A percentile compares a stretch with the other conserved stretches of the same genome.
Evolutionary conservation across 345 rosid genomes (phyloP).

Genomic region (Acer negundo): DNA sequence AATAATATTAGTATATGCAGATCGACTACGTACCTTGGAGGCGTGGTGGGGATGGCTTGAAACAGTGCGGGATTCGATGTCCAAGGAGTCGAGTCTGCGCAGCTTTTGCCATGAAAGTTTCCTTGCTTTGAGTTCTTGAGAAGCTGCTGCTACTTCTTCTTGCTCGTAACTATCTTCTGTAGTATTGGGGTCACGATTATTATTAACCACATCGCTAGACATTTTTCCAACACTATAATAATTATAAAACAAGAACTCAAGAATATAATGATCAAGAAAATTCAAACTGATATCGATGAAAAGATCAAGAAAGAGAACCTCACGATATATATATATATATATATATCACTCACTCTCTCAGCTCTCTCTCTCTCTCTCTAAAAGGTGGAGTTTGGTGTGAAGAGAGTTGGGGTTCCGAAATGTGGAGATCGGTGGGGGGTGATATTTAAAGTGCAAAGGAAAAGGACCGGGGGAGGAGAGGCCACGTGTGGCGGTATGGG

Average conservation of each 20-base stretch:
- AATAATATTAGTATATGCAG: too few relatives aligned
- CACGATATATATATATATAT: too few relatives aligned
- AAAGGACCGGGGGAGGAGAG: too few relatives aligned
- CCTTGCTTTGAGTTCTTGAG: conserved; percentile 20
- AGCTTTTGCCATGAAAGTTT: conserved; percentile 30
- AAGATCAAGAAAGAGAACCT: too few relatives aligned
- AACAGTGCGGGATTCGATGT: conserved; percentile 42
- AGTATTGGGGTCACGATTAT: neutral
- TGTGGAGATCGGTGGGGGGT: too few relatives aligned
- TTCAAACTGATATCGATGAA: neutral
- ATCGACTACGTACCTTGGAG: conserved; percentile 27
- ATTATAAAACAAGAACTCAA: neutral
- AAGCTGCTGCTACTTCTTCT: neutral
- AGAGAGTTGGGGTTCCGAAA: too few relatives aligned
- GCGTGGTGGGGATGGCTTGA: conserved; percentile 14
- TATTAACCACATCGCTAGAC: neutral
- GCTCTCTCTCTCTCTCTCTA: too few relatives aligned
- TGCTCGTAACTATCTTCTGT: neutral
- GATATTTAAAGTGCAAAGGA: too few relatives aligned
- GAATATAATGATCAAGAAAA: neutral
- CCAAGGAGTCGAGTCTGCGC: conserved; percentile 42
- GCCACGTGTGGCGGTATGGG: too few relatives aligned
- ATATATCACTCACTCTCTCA: too few relatives aligned
- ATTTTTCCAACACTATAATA: neutral
- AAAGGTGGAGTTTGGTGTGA: too few relatives aligned